Percentiles rank a stretch among this genome's conserved stretches.
Evolutionary conservation across 768 basidiomycete genomes (phyloP).

Genomic region (Termitomyces sp.): DNA sequence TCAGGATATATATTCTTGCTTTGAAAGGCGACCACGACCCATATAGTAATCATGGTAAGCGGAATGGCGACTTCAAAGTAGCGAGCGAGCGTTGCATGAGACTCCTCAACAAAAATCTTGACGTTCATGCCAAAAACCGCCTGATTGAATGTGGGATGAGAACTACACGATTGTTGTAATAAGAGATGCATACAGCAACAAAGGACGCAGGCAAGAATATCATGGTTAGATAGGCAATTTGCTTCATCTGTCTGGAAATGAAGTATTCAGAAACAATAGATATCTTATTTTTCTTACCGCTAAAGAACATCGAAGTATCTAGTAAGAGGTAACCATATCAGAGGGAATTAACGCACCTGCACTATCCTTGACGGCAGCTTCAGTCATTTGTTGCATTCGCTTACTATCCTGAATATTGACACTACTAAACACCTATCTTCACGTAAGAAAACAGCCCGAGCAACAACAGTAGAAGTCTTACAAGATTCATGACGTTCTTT

Average conservation of each 20-base stretch:
- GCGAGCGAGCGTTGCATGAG: constrained; percentile 33
- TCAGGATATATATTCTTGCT: constrained; percentile 30
- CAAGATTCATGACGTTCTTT: constrained; percentile 49
- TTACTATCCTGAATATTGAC: constrained; percentile 54
- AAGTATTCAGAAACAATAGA: background rate
- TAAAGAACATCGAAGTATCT: constrained; percentile 3
- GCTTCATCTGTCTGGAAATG: constrained; percentile 35
- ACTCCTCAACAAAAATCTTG: constrained; percentile 30
- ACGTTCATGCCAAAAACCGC: constrained; percentile 60
- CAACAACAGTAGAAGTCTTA: constrained; percentile 15
- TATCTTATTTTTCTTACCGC: constrained; percentile 15
- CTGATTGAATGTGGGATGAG: constrained; percentile 20
- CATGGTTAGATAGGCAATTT: constrained; percentile 60
- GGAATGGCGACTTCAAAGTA: constrained; percentile 39
- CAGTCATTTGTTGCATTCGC: constrained; percentile 47
- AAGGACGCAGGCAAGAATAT: constrained; percentile 55
- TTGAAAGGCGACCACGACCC: constrained; percentile 52
- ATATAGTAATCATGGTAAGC: constrained; percentile 45
- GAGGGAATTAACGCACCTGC: constrained; percentile 26
- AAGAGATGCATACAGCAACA: constrained; percentile 29
- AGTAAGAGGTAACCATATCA: background rate
- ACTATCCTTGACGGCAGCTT: constrained; percentile 43
- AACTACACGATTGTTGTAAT: background rate
- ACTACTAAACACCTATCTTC: constrained; percentile 46
- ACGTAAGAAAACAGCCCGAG: background rate